Evolutionary conservation across 1,284 basidiomycete genomes (phyloP), one percentile per base, ranked within the genome.

Genomic region (Ustilago sp.): DNA sequence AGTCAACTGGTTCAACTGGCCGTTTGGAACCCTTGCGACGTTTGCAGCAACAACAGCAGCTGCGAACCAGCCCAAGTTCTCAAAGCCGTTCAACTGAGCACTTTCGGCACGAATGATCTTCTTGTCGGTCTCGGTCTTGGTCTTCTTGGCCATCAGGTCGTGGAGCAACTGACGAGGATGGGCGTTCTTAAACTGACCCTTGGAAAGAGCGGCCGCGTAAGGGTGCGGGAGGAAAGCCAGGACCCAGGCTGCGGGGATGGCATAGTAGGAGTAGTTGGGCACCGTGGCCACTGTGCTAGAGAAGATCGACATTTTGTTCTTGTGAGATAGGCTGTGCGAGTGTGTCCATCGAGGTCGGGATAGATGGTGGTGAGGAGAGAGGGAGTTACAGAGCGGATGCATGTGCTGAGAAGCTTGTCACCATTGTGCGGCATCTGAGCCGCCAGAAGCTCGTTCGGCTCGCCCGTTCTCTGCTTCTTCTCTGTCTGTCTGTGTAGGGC

Each of bases 21-120:
- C 53, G 39, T 51, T 52, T n/a, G 81, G 81, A 7, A 84, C 74
- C 5, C 61, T 57, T 32, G 81, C 81, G 4, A 69, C 32, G 64
- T 81, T 84, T 17, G 76, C 82, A 1, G 80, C 77, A 11, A 83
- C 66, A 4, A 77, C 61, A n/a, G 63, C 70, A 7, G 74, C 65
- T 6, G 70, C 74, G 35, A 70, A 77, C 50, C 73, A 47, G 8
- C 66, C 69, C 6, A 77, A 36, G 48, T 64, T 77, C 43, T 77
- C 74, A 28, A 52, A 76, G 43, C 66, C 74, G 34, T 77, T 77
- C 48, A 59, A 19, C 53, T 77, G 62, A 12, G 74, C 69, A 8
- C 54, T 55, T 50, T 77, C 74, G n/a, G 74, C 74, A 17, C 74
- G 66, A 15, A 77, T 68, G n/a, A 69, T 66, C 54, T 69, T 77